Conservation (phyloP, 225 moss, liverwort and hornwort species). For the Asterella californica region DNA sequence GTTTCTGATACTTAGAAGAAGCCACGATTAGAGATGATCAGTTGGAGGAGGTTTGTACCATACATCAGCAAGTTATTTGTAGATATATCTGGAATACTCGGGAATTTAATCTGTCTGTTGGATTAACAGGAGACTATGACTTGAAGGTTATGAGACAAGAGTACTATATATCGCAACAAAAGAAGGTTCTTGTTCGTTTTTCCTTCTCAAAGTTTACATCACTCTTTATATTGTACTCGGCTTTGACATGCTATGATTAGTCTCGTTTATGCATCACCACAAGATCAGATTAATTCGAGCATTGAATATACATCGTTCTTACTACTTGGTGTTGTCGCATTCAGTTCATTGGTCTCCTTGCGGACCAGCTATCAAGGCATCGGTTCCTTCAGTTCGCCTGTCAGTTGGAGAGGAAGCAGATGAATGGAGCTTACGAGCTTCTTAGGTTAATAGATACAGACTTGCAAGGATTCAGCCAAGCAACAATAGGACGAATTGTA, state of each 20-base stretch:
- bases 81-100: too few relatives aligned
- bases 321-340: not conserved
- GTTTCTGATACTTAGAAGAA: not conserved
- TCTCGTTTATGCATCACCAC: not conserved
- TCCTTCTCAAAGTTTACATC: not conserved
- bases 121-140: slow-evolving; percentile 77
- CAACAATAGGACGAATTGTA: slow-evolving; percentile 81
- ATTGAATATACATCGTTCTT: not conserved
- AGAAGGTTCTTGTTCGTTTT: slow-evolving; percentile 50
- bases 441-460: slow-evolving; percentile 86
- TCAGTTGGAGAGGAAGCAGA: slow-evolving; percentile 89
- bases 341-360: slow-evolving; percentile 82
- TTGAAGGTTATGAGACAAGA: slow-evolving; percentile 98
- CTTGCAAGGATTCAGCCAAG: slow-evolving; percentile 69
- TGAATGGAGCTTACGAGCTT: slow-evolving; percentile 85
- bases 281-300: not conserved
- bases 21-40: too few relatives aligned
- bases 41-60: not conserved
- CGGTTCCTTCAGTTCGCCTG: slow-evolving; percentile 90
- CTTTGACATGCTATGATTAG: not conserved
- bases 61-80: not conserved
- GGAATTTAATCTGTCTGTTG: too few relatives aligned
- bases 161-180: slow-evolving; percentile 93
- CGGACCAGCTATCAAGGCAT: slow-evolving; percentile 86
- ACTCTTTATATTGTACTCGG: not conserved